phyloP scores from a whole-genome alignment of 345 rosid species.

The Citrus medica region DNA sequence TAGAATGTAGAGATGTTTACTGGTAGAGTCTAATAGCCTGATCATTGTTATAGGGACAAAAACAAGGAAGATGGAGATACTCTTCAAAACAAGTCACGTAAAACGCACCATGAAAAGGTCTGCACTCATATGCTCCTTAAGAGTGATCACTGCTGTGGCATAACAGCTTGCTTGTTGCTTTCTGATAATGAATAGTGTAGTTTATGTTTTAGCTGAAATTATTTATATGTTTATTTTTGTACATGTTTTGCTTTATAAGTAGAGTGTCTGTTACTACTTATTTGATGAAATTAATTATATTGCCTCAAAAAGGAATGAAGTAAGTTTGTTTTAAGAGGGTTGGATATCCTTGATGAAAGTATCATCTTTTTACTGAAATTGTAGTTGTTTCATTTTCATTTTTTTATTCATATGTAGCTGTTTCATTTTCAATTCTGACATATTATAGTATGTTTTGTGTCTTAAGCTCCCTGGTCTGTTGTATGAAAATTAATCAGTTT shows the following conservation, averaged over 20 bases:
- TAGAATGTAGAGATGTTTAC: neutral
- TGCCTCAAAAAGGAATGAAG: neutral
- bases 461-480: neutral
- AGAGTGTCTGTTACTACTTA: neutral
- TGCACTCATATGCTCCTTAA: neutral
- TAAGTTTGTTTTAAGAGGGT: neutral
- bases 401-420: neutral
- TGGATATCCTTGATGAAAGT: neutral
- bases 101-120: conserved; percentile 36
- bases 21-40: neutral
- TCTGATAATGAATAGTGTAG: neutral
- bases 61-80: conserved; percentile 17
- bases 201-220: neutral
- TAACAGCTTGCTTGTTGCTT: neutral
- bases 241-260: neutral
- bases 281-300: neutral
- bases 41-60: conserved; percentile 21
- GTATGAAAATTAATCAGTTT: neutral
- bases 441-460: neutral
- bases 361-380: neutral
- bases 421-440: neutral
- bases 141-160: neutral
- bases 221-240: neutral
- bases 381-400: neutral
- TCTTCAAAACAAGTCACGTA: conserved; percentile 19